Conservation (phyloP, 148 eudicot species). For the Suaeda aralocaspica region DNA sequence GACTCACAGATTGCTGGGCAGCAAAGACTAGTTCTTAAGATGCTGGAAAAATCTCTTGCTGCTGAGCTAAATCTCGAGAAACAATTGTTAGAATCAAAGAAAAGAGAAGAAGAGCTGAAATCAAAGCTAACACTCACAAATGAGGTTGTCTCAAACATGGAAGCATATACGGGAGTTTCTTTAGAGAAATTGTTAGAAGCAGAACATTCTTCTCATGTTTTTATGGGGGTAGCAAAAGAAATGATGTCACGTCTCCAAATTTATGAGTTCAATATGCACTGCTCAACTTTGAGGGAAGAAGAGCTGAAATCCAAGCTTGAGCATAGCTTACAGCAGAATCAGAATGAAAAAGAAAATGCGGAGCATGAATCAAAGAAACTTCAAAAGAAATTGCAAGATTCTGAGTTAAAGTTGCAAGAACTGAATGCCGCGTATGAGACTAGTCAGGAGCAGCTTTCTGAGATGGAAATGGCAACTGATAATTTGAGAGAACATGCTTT, state of each 20-base stretch:
- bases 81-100: constrained; percentile 45
- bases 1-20: constrained; percentile 38
- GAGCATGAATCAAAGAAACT: constrained; percentile 47
- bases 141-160: constrained; percentile 50
- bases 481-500: constrained; percentile 45
- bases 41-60: constrained; percentile 73
- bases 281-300: constrained; percentile 52
- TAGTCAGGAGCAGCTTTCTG: constrained; percentile 42
- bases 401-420: constrained; percentile 35
- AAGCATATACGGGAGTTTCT: constrained; percentile 61
- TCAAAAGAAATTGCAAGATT: constrained; percentile 42
- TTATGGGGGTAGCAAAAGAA: constrained; percentile 63
- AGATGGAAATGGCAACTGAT: constrained; percentile 43
- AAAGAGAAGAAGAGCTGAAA: constrained; percentile 65
- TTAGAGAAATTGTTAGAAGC: constrained; percentile 76
- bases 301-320: constrained; percentile 46
- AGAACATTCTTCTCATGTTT: constrained; percentile 63
- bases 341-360: constrained; percentile 24
- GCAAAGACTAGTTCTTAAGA: constrained; percentile 53
- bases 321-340: constrained; percentile 20
- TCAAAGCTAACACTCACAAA: constrained; percentile 49
- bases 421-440: constrained; percentile 41
- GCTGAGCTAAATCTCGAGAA: constrained; percentile 72
- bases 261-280: constrained; percentile 43
- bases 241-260: constrained; percentile 44